Evolutionary conservation across 164 flowering plant species (phyloP).

Genomic region (Dillenia suffruticosa): DNA sequence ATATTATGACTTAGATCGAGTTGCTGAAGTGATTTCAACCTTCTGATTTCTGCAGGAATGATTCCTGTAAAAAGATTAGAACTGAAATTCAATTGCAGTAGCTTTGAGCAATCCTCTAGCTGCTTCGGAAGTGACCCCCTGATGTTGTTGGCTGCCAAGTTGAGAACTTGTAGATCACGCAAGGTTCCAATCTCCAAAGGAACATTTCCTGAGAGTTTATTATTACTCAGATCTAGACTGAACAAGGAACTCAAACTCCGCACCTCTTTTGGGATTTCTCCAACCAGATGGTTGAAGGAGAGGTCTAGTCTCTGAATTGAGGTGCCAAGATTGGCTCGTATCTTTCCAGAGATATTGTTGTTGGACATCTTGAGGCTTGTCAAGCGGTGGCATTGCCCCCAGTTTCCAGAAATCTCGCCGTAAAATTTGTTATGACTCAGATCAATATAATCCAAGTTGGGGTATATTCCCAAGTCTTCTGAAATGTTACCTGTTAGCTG

Average conservation of each 20-base stretch:
- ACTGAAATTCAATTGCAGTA: background rate
- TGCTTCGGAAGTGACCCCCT: background rate
- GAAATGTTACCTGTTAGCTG: background rate
- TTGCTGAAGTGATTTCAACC: too few species aligned
- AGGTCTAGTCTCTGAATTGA: background rate
- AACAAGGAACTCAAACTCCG: background rate
- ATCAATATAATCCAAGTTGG: background rate
- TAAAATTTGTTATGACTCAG: background rate
- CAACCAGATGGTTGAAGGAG: background rate
- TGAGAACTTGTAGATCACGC: background rate
- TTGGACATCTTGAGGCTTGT: constrained; percentile 1
- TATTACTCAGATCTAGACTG: background rate
- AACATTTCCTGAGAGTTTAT: background rate
- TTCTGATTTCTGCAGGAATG: background rate
- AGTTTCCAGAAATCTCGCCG: background rate
- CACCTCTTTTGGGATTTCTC: background rate
- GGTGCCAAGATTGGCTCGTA: background rate
- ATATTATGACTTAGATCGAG: background rate
- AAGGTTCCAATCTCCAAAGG: background rate
- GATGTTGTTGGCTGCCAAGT: background rate
- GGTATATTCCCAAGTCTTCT: background rate
- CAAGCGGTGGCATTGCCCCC: background rate
- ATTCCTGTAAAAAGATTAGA: background rate
- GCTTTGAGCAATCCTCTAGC: background rate
- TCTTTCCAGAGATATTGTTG: background rate